Percentiles rank a stretch among this genome's conserved stretches.
Evolutionary conservation across 768 basidiomycete species (phyloP).

Genomic region (Mycena filopes): DNA sequence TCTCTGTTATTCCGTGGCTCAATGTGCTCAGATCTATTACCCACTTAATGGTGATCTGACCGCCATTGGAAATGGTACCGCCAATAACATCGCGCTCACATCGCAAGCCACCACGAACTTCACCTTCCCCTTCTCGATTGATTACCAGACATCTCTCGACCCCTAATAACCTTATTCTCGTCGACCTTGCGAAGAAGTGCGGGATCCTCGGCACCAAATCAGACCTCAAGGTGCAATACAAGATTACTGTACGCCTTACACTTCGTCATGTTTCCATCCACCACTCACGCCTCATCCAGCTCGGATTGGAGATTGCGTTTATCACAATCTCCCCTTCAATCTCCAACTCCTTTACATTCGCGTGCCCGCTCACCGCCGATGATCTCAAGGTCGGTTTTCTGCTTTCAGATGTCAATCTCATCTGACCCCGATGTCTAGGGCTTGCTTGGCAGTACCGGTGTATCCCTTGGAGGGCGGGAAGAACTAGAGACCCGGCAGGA

Average conservation of each 20-base stretch:
- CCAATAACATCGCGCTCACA: slow-evolving; percentile 57
- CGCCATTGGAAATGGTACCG: slow-evolving; percentile 69
- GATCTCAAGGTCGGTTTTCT: slow-evolving; percentile 42
- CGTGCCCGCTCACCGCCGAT: slow-evolving; percentile 64
- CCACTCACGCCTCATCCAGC: slow-evolving; percentile 46
- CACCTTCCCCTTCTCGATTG: slow-evolving; percentile 79
- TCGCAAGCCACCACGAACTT: slow-evolving; percentile 70
- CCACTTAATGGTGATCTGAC: slow-evolving; percentile 70
- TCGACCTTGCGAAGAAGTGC: slow-evolving; percentile 72
- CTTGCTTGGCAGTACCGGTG: slow-evolving; percentile 10
- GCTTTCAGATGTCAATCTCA: background rate
- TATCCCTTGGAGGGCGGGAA: background rate
- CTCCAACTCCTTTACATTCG: slow-evolving; percentile 67
- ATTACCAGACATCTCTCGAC: slow-evolving; percentile 65
- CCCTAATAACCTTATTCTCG: slow-evolving; percentile 64
- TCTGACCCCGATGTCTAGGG: background rate
- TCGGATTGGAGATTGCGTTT: slow-evolving; percentile 72
- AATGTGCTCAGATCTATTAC: slow-evolving; percentile 67
- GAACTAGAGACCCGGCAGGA: background rate
- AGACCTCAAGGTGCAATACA: slow-evolving; percentile 70
- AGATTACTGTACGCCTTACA: slow-evolving; percentile 65
- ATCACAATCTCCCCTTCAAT: slow-evolving; percentile 75
- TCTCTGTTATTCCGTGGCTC: background rate
- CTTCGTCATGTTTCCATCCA: slow-evolving; percentile 11
- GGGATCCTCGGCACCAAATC: slow-evolving; percentile 58